These are phyloP conservation scores for Pseudoturritis turrita DNA, from an alignment of 345 rosid species.

Conservation along the genomic window DNA sequence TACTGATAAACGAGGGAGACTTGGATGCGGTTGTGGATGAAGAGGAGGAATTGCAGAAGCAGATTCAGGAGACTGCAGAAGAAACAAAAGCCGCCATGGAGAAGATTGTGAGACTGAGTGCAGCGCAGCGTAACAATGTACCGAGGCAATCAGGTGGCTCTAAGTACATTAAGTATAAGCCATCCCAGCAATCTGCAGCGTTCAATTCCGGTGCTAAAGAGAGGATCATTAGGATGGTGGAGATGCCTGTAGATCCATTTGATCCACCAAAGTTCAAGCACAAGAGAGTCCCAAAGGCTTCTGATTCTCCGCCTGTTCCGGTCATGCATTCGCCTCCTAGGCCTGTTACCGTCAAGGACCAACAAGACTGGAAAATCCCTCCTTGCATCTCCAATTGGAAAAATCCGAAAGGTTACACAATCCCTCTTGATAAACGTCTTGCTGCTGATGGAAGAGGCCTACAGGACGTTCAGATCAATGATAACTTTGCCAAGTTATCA, in stretches of 20 bases:
- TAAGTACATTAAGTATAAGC: constrained; percentile 67
- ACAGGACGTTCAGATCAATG: constrained; percentile 43
- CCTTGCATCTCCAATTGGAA: constrained; percentile 98
- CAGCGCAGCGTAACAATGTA: constrained; percentile 73
- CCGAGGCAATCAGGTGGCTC: constrained; percentile 58
- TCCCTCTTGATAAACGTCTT: constrained; percentile 94
- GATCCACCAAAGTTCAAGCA: constrained; percentile 99
- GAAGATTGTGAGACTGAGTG: constrained; percentile 77
- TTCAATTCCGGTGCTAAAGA: constrained; percentile 85
- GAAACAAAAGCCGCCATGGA: constrained; percentile 73
- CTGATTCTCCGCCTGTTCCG: constrained; percentile 98
- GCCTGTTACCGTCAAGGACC: constrained; percentile 92
- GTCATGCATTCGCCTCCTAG: constrained; percentile 96
- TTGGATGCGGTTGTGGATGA: constrained; percentile 17
- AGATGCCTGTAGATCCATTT: constrained; percentile 92
- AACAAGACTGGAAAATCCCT: constrained; percentile 97
- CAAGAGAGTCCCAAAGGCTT: constrained; percentile 79
- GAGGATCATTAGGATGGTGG: constrained; percentile 57
- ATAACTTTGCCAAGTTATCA: constrained; percentile 84
- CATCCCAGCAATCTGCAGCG: constrained; percentile 64
- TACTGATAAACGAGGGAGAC: constrained; percentile 46
- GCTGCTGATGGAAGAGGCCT: constrained; percentile 99
- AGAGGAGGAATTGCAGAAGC: constrained; percentile 54
- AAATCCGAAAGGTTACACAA: constrained; percentile 89
- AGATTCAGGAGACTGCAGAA: constrained; percentile 61